These are phyloP conservation scores for Aspergillus ochraceoroseus DNA, from an alignment of 2,329 filamentous ascomycete genomes.

Conservation along the genomic window DNA sequence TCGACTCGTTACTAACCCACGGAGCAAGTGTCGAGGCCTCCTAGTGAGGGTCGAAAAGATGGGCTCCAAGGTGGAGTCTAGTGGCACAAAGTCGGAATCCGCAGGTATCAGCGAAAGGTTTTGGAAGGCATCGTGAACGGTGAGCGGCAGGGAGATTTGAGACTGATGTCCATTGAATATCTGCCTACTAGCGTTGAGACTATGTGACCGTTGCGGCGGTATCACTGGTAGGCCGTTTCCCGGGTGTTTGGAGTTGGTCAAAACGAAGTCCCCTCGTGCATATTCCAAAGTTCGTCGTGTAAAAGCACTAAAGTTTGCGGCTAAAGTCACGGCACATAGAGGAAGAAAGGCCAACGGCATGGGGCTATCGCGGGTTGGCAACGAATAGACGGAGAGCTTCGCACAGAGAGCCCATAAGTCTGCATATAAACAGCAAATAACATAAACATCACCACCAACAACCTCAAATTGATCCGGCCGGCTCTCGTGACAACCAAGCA, in stretches of 20 bases:
- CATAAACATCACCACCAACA: conserved; percentile 27
- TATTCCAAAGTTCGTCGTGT: conserved; percentile 18
- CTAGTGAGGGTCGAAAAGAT: conserved; percentile 17
- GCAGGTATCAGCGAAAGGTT: conserved; percentile 12
- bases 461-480: conserved; percentile 29
- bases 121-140: conserved; percentile 19
- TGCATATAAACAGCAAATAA: conserved; percentile 31
- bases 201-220: conserved; percentile 27
- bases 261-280: not conserved
- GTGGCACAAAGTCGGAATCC: conserved; percentile 20
- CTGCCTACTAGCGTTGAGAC: conserved; percentile 25
- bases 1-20: conserved; percentile 9
- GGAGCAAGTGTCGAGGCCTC: conserved; percentile 10
- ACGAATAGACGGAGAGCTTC: conserved; percentile 22
- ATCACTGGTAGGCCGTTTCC: conserved; percentile 27
- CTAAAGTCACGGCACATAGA: conserved; percentile 33
- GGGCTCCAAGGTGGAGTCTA: conserved; percentile 21
- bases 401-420: conserved; percentile 36
- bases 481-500: conserved; percentile 16
- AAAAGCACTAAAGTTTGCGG: conserved; percentile 30
- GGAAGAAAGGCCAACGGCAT: conserved; percentile 29
- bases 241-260: conserved; percentile 16
- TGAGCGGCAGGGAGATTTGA: conserved; percentile 18
- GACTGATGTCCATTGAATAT: conserved; percentile 13
- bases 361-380: conserved; percentile 2